phyloP scores from a whole-genome alignment of 306 rosid species.

The Sicyos edulis region DNA sequence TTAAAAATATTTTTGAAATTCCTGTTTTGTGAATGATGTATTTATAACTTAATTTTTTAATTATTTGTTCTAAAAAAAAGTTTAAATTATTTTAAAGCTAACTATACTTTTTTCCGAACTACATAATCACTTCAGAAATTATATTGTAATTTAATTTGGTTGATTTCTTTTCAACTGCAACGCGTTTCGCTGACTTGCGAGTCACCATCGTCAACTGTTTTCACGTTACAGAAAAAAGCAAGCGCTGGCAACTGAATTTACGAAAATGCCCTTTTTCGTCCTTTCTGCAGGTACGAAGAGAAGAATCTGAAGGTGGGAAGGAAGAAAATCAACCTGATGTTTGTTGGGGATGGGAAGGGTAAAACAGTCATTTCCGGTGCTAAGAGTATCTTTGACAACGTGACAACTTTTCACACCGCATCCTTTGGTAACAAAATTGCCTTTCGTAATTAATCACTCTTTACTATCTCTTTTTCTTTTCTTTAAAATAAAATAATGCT shows the following conservation, averaged over 20 bases:
- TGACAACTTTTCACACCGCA: conserved; percentile 90
- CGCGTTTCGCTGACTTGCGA: conserved; percentile 4
- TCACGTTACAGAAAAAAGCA: background rate
- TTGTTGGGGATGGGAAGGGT: conserved; percentile 85
- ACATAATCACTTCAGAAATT: too few species aligned
- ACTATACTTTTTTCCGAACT: too few species aligned
- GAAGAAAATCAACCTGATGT: conserved; percentile 74
- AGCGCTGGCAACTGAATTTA: background rate
- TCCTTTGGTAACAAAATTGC: conserved; percentile 74
- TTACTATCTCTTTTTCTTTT: background rate
- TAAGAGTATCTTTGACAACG: conserved; percentile 25
- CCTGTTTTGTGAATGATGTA: too few species aligned
- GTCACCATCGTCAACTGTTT: conserved; percentile 11
- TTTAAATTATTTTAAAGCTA: too few species aligned
- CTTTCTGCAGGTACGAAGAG: conserved; percentile 62
- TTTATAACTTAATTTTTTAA: too few species aligned
- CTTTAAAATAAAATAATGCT: background rate
- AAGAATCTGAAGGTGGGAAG: conserved; percentile 71
- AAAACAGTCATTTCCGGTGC: conserved; percentile 61
- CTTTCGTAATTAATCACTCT: too few species aligned
- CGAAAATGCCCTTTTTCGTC: background rate
- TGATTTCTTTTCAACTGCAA: too few species aligned
- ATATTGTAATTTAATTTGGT: too few species aligned
- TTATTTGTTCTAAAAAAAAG: too few species aligned
- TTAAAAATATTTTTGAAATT: too few species aligned